Conservation (phyloP, 1,284 basidiomycete genomes). For the Microbotryum violaceum region DNA sequence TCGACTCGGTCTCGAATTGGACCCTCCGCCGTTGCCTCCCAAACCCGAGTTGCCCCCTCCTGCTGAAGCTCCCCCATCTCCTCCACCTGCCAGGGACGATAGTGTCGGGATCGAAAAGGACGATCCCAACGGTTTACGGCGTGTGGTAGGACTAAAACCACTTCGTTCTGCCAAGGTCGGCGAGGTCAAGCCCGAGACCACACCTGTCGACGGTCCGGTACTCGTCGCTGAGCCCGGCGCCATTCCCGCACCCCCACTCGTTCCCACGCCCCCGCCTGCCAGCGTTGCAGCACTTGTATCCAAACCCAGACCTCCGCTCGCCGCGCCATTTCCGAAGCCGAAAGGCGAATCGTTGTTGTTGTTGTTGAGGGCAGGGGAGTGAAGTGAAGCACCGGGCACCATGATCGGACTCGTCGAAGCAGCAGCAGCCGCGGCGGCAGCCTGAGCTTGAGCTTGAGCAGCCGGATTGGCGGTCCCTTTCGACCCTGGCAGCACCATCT, state of each 20-base stretch:
- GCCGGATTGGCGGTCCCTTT: conserved; percentile 43
- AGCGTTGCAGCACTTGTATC: neutral
- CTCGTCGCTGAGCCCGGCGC: neutral
- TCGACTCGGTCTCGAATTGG: conserved; percentile 14
- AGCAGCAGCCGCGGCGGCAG: neutral
- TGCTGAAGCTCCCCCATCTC: neutral
- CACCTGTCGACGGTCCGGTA: neutral
- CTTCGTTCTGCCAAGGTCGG: neutral
- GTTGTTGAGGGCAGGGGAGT: no score
- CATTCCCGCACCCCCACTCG: neutral
- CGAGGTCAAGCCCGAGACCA: neutral
- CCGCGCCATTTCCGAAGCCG: neutral
- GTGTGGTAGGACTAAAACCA: conserved; percentile 11
- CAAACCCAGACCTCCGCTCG: neutral
- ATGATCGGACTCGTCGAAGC: no score
- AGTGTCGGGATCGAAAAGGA: conserved; percentile 27
- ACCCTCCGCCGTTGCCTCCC: neutral
- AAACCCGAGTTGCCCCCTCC: neutral
- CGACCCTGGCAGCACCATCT: neutral
- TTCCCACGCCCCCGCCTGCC: neutral
- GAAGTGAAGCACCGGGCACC: no score
- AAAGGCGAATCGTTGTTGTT: neutral
- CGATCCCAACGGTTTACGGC: conserved; percentile 17
- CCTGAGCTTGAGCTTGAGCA: conserved; percentile 40
- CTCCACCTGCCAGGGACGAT: neutral